Evolutionary conservation across 176 grass and related monocot species (phyloP), one percentile per base, ranked within the genome.

Genomic region (bread wheat (Triticum aestivum)): DNA sequence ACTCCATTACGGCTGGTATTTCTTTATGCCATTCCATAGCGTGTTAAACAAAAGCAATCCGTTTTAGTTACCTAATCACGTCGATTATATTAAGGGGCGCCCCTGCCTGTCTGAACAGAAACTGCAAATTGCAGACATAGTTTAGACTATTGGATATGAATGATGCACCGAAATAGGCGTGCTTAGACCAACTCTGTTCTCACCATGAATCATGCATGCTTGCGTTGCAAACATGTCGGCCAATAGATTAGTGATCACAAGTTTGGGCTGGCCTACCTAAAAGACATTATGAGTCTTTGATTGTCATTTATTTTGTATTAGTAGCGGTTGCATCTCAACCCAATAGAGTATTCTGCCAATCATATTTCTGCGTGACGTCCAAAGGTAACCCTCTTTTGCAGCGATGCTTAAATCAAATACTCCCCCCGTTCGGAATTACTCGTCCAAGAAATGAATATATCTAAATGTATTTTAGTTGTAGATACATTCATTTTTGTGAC

Each of bases 301-400:
- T 47, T 83, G 4, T 27, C 68, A 24, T 52, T 38, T 38, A n/a
- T 26, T 84, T 79, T 44, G 74, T 56, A 11, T 15, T 20, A 75
- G 14, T 74, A 76, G 61, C 62, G 52, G 47, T 30, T 62, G 61
- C 80, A 20, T 79, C 68, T 45, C 75, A 39, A 84, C 59, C 75
- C 27, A 58, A 51, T 51, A 61, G 51, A 75, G 58, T 58, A 79
- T 62, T 61, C 44, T 69, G 61, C 24, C 4, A 0, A 37, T 14
- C 21, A 0, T 59, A 61, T 52, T 45, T 67, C 47, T 37, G 59
- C 47, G 61, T 87, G 89, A 87, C 24, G 80, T 83, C 69, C 39
- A 90, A 90, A 79, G 80, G 58, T 8, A 77, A 23, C 6, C 2
- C 34, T 3, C 74, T 86, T 75, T 75, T 61, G 1, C 56, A 9